These are phyloP conservation scores for Chrysanthemum lavandulifolium DNA, from an alignment of 129 eudicot species.

Conservation along the genomic window DNA sequence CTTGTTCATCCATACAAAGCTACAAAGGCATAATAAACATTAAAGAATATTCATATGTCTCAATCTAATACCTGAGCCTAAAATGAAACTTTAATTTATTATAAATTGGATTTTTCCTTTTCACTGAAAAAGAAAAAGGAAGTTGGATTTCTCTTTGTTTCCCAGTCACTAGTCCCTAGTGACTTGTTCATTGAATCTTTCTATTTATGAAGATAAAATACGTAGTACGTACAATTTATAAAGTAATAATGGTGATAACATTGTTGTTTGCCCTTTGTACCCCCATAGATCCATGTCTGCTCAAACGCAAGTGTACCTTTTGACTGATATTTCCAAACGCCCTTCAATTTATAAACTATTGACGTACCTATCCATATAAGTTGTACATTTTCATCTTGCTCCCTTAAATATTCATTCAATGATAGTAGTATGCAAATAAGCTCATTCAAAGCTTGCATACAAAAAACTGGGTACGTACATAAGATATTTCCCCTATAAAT, in stretches of 20 bases:
- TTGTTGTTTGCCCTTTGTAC: neutral
- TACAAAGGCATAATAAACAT: too few relatives aligned
- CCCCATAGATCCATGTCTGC: neutral
- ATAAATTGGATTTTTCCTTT: too few relatives aligned
- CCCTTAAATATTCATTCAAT: slow-evolving; percentile 7
- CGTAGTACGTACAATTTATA: neutral
- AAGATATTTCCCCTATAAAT: too few relatives aligned
- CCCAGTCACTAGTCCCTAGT: neutral
- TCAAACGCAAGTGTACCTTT: slow-evolving; percentile 19
- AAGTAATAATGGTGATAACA: neutral
- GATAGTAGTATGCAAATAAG: slow-evolving; percentile 1
- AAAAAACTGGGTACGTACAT: too few relatives aligned
- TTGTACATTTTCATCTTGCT: slow-evolving; percentile 11
- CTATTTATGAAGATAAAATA: neutral
- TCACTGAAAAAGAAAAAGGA: neutral
- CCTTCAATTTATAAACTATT: slow-evolving; percentile 9
- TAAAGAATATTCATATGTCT: too few relatives aligned
- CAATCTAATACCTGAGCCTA: too few relatives aligned
- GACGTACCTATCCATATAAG: slow-evolving; percentile 20
- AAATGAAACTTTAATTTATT: too few relatives aligned
- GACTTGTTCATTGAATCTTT: neutral
- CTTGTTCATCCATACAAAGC: too few relatives aligned
- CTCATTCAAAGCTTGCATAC: neutral
- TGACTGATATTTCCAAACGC: slow-evolving; percentile 3
- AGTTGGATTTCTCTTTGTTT: neutral